Evolutionary conservation across 345 rosid genomes (phyloP).

Genomic region (Gossypium mustelinum): DNA sequence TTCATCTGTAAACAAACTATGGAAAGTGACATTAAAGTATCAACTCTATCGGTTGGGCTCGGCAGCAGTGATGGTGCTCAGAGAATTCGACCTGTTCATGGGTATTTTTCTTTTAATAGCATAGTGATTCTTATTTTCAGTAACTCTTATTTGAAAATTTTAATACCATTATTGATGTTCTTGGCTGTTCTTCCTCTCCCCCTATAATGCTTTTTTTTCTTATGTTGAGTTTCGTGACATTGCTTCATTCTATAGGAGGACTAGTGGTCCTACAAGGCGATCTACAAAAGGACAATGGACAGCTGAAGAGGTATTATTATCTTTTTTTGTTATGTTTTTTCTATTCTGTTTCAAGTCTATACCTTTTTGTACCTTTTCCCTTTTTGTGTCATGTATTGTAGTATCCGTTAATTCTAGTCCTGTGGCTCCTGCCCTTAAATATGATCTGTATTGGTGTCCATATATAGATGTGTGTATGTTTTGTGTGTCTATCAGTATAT

Average conservation of each 20-base stretch:
- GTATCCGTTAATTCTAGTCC: background rate
- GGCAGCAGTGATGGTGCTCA: slow-evolving; percentile 37
- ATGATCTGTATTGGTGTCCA: background rate
- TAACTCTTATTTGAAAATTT: background rate
- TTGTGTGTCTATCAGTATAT: background rate
- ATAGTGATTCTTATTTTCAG: background rate
- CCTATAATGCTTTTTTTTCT: background rate
- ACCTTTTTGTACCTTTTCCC: background rate
- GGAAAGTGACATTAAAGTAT: slow-evolving; percentile 62
- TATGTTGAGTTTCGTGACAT: slow-evolving; percentile 3
- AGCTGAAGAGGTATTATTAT: slow-evolving; percentile 74
- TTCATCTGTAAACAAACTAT: slow-evolving; percentile 42
- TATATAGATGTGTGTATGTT: background rate
- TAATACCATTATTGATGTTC: background rate
- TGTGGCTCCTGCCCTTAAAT: background rate
- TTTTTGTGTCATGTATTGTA: background rate
- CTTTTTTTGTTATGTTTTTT: background rate
- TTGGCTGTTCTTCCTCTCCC: background rate
- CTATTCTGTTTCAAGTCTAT: background rate
- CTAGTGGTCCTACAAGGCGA: slow-evolving; percentile 95
- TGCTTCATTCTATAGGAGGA: slow-evolving; percentile 55
- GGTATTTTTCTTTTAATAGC: slow-evolving; percentile 40
- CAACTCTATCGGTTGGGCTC: slow-evolving; percentile 53
- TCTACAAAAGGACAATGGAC: slow-evolving; percentile 99
- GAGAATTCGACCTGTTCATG: slow-evolving; percentile 55